Evolutionary conservation across 768 basidiomycete species (phyloP), one percentile per base, ranked within the genome.

Genomic region (Suillus alpinus): DNA sequence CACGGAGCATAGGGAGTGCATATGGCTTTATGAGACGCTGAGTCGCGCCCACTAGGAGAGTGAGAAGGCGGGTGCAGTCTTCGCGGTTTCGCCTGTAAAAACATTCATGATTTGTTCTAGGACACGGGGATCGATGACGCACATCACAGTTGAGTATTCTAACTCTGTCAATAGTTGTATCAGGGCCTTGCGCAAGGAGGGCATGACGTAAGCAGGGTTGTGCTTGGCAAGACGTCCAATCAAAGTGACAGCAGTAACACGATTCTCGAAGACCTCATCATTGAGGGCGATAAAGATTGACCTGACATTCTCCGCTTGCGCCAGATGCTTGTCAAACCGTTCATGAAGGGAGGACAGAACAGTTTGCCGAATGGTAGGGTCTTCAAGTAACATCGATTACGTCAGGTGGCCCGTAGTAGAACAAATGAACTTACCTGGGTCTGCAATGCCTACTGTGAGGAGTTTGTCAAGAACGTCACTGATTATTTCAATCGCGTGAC

Each of bases 191-290:
- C 97, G 85, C 26, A 99, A 79, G 4, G 94, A 94, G 9, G 97
- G 96, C 91, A 99, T 98, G 20, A 99, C 95, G 77, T 98, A 97
- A 16, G 97, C 97, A 0, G 97, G 97, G 69, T 99, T 99, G 74
- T 96, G 92, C 66, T 87, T 86, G 3, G 95, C 93, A 29, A 99
- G 83, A 31, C 97, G 87, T 1, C 97, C 97, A 61, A 99, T 98
- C 63, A 98, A 82, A 23, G 77, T 77, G 57, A 98, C 92, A 2
- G 95, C 95, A n/a, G 89, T 86, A 31, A 94, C 86, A 23, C 97
- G 87, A 70, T 97, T 97, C 53, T 91, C 89, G 74, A 95, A 98
- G 7, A 91, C 88, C 70, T 98, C 97, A 68, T 99, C 97, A 69
- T 98, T 98, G 51, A 99, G 81, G 0, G 95, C 97, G 64, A 98